Percentiles rank a stretch among this genome's conserved stretches.
Conservation (phyloP, 83 land plant species). For the Thuja plicata region DNA sequence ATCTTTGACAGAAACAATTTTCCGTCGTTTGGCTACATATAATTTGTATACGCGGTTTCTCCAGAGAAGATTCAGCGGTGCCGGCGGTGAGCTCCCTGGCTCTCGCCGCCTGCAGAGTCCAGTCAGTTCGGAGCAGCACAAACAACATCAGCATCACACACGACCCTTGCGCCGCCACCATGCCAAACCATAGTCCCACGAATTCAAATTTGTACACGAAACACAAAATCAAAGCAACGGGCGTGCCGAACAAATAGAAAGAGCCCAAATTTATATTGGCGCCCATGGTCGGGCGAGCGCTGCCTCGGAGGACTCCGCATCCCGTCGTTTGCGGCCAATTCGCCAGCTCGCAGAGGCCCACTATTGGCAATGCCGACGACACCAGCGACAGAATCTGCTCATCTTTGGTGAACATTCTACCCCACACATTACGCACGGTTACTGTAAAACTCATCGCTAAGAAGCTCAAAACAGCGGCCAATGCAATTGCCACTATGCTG, state of each 20-base stretch:
- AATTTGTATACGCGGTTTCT: background rate
- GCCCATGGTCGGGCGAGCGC: constrained; percentile 54
- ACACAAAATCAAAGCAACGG: constrained; percentile 52
- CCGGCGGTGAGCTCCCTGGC: constrained; percentile 42
- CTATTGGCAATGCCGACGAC: constrained; percentile 42
- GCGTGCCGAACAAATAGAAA: constrained; percentile 63
- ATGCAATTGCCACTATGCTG: constrained; percentile 20
- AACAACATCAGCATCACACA: constrained; percentile 64
- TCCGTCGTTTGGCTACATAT: background rate
- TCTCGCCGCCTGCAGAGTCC: constrained; percentile 43
- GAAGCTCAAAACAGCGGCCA: constrained; percentile 24
- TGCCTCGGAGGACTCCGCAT: constrained; percentile 65
- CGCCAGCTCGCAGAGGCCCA: constrained; percentile 68
- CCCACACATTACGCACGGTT: constrained; percentile 37
- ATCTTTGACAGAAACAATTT: too few species aligned
- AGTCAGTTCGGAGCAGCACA: constrained; percentile 55
- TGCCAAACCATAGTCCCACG: constrained; percentile 61
- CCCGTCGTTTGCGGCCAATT: constrained; percentile 75
- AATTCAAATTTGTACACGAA: constrained; percentile 45
- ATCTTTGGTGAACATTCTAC: constrained; percentile 32
- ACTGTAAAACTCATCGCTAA: constrained; percentile 34
- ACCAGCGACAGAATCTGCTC: constrained; percentile 28
- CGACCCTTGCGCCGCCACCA: constrained; percentile 55
- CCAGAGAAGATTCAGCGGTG: constrained; percentile 1
- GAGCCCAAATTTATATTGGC: constrained; percentile 62